phyloP scores from a whole-genome alignment of 805 yeast species.

The Debaryomyces tyrocola region DNA sequence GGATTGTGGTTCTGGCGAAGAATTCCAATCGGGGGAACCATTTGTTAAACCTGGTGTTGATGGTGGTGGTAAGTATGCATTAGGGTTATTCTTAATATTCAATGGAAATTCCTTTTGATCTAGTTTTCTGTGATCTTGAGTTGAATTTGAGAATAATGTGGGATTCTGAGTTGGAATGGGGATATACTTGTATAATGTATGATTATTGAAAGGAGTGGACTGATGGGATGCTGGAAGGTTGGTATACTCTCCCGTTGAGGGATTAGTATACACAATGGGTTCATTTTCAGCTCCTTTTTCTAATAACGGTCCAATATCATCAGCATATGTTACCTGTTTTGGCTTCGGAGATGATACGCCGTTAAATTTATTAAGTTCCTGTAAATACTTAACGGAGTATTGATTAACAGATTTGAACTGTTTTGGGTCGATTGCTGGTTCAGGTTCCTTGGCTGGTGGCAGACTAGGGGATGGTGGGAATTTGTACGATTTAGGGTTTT shows the following conservation, averaged over 20 bases:
- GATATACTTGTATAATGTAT: conserved; percentile 25
- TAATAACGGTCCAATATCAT: conserved; percentile 36
- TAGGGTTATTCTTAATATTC: conserved; percentile 4
- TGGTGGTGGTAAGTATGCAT: conserved; percentile 35
- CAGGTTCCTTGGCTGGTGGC: conserved; percentile 1
- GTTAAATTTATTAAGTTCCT: conserved; percentile 18
- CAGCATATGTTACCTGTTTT: conserved; percentile 20
- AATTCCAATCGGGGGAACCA: conserved; percentile 38
- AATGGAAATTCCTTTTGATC: conserved; percentile 2
- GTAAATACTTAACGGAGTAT: conserved; percentile 46
- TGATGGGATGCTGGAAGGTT: background rate
- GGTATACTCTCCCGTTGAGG: background rate
- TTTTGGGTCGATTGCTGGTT: background rate
- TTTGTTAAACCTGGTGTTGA: conserved; percentile 30
- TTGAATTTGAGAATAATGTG: background rate
- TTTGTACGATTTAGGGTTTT: conserved; percentile 50
- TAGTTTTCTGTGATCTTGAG: conserved; percentile 7
- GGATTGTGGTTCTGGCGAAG: conserved; percentile 39
- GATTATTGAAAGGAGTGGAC: conserved; percentile 5
- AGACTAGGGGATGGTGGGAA: conserved; percentile 51
- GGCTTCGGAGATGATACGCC: background rate
- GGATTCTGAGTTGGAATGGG: conserved; percentile 39
- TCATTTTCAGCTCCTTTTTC: conserved; percentile 5
- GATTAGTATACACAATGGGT: background rate
- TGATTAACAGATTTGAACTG: conserved; percentile 14